Base-by-base conservation (phyloP, 1,284 basidiomycete species). In the Dichomitus squalens region DNA sequence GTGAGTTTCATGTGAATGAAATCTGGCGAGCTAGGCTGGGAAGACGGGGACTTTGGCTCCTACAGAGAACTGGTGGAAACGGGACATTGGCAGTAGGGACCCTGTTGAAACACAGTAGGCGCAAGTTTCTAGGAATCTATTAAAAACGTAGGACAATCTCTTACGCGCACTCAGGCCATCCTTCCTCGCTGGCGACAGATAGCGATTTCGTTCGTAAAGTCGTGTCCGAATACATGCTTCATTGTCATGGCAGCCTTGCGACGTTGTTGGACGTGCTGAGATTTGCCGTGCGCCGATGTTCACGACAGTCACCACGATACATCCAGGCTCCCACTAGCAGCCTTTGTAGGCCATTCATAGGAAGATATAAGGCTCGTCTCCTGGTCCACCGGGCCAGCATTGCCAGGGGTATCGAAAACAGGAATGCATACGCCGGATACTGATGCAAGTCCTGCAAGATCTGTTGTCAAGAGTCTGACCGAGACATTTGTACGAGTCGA, bases 341-440 rank as follows among this genome's bases (percentile, higher is more conserved):
- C 34, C 54, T 34, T 41, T 55, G 48, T 16, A 55, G 14, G 25
- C 38, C 39, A 41, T 55, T 55, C 20, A 50, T 25, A 3, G 54
- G 54, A 4, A 40, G 39, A n/a, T 44, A 50, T 14, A 55, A 14
- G 3, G 23, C 18, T 7, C 48, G 34, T 14, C 48, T 31, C 5
- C 48, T 23, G 18, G 54, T 50, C 54, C 48, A 49, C 6, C 54
- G 54, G 11, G 54, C 54, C 18, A 50, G 31, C 54, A 55, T 55
- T 4, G 48, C 54, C 2, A 50, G n/a, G 6, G 54, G 54, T 7
- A 49, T 34, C 5, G 48, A 36, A n/a, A 34, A 25, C 6, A 33
- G 33, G 7, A 55, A 36, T 9, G 43, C 33, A 12, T 29, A 34
- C 6, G 39, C 27, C 11, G 21, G 23, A 29, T 18, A 35, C 16